phyloP scores from a whole-genome alignment of 805 yeast species.

The Starmera dryadoides region DNA sequence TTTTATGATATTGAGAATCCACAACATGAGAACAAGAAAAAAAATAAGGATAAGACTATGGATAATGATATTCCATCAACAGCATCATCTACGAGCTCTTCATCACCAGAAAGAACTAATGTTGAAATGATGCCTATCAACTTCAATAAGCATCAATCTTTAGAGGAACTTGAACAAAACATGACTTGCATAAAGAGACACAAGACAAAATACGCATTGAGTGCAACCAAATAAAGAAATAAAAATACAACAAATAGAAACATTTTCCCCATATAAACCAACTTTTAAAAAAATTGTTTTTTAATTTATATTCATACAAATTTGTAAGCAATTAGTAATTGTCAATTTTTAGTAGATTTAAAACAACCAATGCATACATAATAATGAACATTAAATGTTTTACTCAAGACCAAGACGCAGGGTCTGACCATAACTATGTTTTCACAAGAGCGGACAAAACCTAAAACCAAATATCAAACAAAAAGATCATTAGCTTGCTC shows the following conservation, averaged over 20 bases:
- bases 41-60: neutral
- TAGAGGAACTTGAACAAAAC: neutral
- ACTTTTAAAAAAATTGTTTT: no score
- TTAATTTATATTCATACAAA: no score
- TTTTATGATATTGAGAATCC: slow-evolving; percentile 7
- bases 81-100: neutral
- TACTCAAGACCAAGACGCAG: no score
- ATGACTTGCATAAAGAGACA: neutral
- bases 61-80: no score
- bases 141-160: neutral
- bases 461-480: neutral
- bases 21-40: neutral
- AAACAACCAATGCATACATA: no score
- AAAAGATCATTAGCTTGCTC: slow-evolving; percentile 7
- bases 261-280: no score
- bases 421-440: no score
- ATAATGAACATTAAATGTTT: no score
- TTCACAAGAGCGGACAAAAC: no score
- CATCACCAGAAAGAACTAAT: neutral
- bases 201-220: neutral
- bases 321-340: no score
- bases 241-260: neutral
- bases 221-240: neutral
- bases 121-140: slow-evolving; percentile 1
- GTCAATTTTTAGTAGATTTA: no score